phyloP scores from a whole-genome alignment of 2,329 filamentous ascomycete genomes.

The Xylariaceae sp. region DNA sequence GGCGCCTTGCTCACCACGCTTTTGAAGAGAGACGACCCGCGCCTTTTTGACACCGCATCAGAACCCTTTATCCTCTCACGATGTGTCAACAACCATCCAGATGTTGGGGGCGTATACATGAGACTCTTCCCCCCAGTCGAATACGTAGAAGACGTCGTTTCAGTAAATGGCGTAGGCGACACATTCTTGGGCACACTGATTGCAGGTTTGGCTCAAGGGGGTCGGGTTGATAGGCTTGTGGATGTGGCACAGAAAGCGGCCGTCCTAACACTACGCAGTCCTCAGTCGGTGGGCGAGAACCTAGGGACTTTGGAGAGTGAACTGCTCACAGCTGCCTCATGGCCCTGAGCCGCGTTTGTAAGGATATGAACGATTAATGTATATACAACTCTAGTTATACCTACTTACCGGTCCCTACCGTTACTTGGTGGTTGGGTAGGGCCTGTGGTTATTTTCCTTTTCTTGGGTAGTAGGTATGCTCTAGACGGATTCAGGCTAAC shows the following conservation, averaged over 20 bases:
- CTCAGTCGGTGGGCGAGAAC: constrained; percentile 64
- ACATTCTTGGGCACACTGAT: constrained; percentile 83
- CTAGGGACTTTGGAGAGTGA: constrained; percentile 42
- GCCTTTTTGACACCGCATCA: constrained; percentile 57
- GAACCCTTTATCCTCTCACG: constrained; percentile 70
- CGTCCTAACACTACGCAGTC: constrained; percentile 70
- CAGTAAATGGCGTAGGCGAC: constrained; percentile 92
- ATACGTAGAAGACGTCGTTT: constrained; percentile 67
- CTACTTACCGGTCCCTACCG: too few relatives aligned
- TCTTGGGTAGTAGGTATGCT: too few relatives aligned
- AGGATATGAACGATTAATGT: too few relatives aligned
- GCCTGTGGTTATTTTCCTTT: too few relatives aligned
- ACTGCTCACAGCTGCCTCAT: constrained; percentile 23
- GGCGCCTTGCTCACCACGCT: constrained; percentile 75
- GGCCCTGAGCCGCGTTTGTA: too few relatives aligned
- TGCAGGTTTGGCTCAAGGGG: constrained; percentile 66
- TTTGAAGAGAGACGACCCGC: constrained; percentile 61
- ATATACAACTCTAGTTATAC: too few relatives aligned
- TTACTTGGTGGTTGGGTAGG: too few relatives aligned
- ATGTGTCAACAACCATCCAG: constrained; percentile 44
- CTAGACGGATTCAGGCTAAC: too few relatives aligned
- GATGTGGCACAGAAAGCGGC: constrained; percentile 78
- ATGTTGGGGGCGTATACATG: constrained; percentile 80
- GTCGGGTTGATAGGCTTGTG: constrained; percentile 59
- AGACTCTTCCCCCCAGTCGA: constrained; percentile 63